These are phyloP conservation scores for Annulohypoxylon nitens DNA, from an alignment of 495 filamentous ascomycete species.

Conservation along the genomic window DNA sequence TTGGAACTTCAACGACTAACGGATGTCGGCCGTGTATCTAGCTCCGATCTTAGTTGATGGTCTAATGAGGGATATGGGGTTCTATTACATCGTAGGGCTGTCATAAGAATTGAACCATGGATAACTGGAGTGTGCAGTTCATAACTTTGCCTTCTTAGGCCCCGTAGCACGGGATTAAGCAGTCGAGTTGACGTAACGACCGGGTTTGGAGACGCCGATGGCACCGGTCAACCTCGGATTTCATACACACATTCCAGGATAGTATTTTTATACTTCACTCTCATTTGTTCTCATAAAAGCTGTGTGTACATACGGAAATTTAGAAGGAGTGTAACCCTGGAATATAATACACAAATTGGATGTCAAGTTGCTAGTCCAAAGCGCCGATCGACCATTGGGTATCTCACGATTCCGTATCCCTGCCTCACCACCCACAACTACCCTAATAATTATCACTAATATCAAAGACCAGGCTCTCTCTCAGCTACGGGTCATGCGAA, in stretches of 20 bases:
- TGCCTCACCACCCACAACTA: neutral
- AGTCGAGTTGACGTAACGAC: conserved; percentile 4
- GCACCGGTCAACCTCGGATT: conserved; percentile 11
- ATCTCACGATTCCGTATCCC: neutral
- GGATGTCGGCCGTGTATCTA: neutral
- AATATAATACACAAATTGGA: neutral
- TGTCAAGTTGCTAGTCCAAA: neutral
- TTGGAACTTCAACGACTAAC: neutral
- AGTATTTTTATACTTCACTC: neutral
- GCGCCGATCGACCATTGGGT: neutral
- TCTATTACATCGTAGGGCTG: neutral
- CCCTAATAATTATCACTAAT: neutral
- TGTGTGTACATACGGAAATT: neutral
- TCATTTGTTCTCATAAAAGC: neutral
- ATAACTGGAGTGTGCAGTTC: too few species aligned
- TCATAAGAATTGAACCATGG: neutral
- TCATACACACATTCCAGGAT: neutral
- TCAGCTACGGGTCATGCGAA: neutral
- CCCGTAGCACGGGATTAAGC: neutral
- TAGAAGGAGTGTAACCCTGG: conserved; percentile 8
- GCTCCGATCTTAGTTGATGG: neutral
- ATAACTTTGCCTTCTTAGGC: neutral
- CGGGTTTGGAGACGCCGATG: conserved; percentile 19
- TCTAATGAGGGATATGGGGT: neutral
- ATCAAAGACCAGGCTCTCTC: neutral